phyloP scores from a whole-genome alignment of 257 asterid species.

The Ballota nigra region DNA sequence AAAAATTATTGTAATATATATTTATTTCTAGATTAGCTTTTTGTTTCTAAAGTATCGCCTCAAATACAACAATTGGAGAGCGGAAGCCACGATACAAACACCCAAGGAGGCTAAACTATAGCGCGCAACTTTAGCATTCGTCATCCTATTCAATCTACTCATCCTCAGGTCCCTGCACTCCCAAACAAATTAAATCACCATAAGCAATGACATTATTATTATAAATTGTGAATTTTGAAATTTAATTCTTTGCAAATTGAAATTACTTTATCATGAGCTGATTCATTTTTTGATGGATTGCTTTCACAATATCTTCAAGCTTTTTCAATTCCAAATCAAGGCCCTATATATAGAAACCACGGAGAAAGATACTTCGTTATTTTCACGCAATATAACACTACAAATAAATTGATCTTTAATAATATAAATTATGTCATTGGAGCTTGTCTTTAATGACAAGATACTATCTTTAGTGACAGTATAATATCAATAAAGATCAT shows the following conservation, averaged over 20 bases:
- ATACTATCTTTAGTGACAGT: too few species aligned
- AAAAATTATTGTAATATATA: not conserved
- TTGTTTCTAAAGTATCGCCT: constrained; percentile 60
- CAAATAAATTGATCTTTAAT: too few species aligned
- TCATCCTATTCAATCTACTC: constrained; percentile 47
- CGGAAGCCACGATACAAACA: constrained; percentile 45
- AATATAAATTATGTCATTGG: too few species aligned
- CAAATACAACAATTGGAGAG: constrained; percentile 50
- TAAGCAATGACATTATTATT: not conserved
- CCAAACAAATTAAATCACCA: not conserved
- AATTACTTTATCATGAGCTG: constrained; percentile 47
- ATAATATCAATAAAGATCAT: too few species aligned
- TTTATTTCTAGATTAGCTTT: constrained; percentile 57
- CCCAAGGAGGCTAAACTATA: constrained; percentile 56
- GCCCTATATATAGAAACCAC: constrained; percentile 40
- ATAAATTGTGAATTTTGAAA: not conserved
- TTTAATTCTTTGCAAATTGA: too few species aligned
- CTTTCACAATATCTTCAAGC: constrained; percentile 52
- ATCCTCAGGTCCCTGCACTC: constrained; percentile 51
- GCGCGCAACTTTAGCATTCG: constrained; percentile 54
- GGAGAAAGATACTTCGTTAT: not conserved
- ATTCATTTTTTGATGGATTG: constrained; percentile 42
- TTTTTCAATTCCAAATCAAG: constrained; percentile 62
- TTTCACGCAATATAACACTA: too few species aligned
- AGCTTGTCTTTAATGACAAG: too few species aligned